Conservation (phyloP, 1,139 yeast genomes). For the Pneumocystis sp. region DNA sequence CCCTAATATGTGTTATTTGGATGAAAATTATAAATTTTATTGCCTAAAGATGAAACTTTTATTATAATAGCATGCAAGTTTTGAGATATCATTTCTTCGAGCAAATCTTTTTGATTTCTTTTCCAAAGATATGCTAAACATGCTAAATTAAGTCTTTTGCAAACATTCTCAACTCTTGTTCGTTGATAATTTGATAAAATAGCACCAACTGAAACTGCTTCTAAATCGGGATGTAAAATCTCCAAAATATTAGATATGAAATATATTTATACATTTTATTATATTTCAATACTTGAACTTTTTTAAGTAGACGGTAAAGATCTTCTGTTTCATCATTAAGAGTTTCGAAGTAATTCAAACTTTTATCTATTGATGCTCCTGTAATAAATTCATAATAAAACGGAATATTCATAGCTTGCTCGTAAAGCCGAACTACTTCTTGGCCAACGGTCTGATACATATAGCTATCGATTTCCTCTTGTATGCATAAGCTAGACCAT, state of each 20-base stretch:
- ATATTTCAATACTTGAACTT: constrained; percentile 2
- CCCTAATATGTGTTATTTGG: constrained; percentile 22
- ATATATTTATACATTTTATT: background rate
- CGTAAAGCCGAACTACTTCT: constrained; percentile 51
- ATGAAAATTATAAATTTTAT: background rate
- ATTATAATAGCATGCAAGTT: constrained; percentile 71
- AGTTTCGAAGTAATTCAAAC: constrained; percentile 51
- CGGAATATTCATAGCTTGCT: constrained; percentile 64
- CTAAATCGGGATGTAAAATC: constrained; percentile 48
- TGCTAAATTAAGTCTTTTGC: constrained; percentile 52
- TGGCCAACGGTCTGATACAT: constrained; percentile 99
- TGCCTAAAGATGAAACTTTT: constrained; percentile 78
- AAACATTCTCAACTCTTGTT: constrained; percentile 82
- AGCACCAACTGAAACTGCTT: constrained; percentile 91
- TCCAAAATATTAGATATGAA: constrained; percentile 24
- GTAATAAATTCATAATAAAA: constrained; percentile 53
- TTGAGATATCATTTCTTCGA: constrained; percentile 65
- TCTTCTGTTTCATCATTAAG: constrained; percentile 78
- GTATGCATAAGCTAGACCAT: background rate
- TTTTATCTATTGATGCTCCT: constrained; percentile 50
- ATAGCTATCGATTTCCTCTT: constrained; percentile 69
- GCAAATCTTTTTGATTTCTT: constrained; percentile 58
- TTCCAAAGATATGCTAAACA: constrained; percentile 80
- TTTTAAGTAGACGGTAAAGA: constrained; percentile 36
- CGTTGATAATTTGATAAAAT: constrained; percentile 85